Base-by-base conservation (phyloP, 345 rosid genomes). In the Abelmoschus esculentus region DNA sequence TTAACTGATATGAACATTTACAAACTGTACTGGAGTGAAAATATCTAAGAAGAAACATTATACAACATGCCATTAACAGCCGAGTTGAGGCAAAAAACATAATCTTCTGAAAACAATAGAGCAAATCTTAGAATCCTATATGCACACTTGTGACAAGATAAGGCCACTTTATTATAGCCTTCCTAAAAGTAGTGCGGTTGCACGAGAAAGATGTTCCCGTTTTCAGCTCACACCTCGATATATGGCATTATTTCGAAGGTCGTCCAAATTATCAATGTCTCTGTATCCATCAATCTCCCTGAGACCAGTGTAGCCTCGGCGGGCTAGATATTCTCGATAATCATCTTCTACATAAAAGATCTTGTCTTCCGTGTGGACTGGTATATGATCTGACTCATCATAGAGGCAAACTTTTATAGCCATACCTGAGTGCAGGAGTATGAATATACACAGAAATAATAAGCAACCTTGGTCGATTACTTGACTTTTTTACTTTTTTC, bases 351-450 rank as follows among this genome's bases (percentile, higher is more conserved):
- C 13, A 12, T 90, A 95, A 82, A 95, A 91, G 4, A 83, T 74
- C 67, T 88, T 91, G 67, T 95, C 99, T 78, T 91, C 96, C 0
- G 92, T 80, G 72, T 95, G 96, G 59, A 91, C 90, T 2, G 92
- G 86, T n/a, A 91, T 72, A 75, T 89, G 96, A 72, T 44, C 49
- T 10, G 14, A 44, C 49, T 44, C 49, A 9, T 44, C 49, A 1
- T 12, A 44, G 14, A 1, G 49, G 49, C 49, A 44, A 44, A 44
- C 49, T 44, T 44, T 44, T 91, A 91, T 86, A 31, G 88, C 83
- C 75, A 95, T 76, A 73, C 49, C 99, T 89, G 84, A 57, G 77
- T 38, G 18, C 26, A 55, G 38, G 42, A 77, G 70, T 61, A 40
- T 0, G 10, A 63, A 40, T 19, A 62, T 28, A 4, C 56, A 49